phyloP scores from a whole-genome alignment of 176 grass and related monocot genomes.

The Dendrocalamus sinicus region DNA sequence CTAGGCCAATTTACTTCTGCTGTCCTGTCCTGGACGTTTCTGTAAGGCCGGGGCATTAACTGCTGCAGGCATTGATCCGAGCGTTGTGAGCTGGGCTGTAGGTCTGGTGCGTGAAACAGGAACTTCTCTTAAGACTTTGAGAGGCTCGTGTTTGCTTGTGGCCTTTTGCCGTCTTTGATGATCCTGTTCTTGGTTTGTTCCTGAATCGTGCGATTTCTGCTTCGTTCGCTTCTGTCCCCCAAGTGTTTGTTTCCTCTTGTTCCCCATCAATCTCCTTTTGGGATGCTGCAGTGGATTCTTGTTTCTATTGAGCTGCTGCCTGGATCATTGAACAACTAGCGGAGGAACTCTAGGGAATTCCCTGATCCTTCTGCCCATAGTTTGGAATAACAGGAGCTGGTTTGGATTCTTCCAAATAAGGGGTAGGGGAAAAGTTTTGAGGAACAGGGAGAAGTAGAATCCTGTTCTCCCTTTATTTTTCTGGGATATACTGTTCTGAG shows the following conservation, averaged over 20 bases:
- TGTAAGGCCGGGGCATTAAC: constrained; percentile 42
- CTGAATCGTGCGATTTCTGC: constrained; percentile 7
- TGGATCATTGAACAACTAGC: not conserved
- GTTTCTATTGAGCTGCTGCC: constrained; percentile 3
- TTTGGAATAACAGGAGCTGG: constrained; percentile 4
- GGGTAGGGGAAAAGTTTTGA: not conserved
- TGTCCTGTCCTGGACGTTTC: constrained; percentile 35
- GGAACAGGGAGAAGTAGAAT: constrained; percentile 32
- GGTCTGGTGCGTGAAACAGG: constrained; percentile 19
- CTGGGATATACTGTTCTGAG: constrained; percentile 12
- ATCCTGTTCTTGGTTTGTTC: not conserved
- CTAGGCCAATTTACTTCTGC: constrained; percentile 40
- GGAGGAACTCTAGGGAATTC: constrained; percentile 2
- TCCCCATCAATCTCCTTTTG: not conserved
- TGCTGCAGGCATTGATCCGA: constrained; percentile 47
- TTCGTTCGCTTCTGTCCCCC: not conserved
- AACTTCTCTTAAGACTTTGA: not conserved
- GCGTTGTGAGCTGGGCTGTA: not conserved
- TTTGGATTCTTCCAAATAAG: constrained; percentile 27
- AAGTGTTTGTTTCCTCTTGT: not conserved
- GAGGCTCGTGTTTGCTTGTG: not conserved
- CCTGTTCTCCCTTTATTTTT: constrained; percentile 21
- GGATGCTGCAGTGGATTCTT: constrained; percentile 11
- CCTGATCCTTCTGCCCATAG: constrained; percentile 1
- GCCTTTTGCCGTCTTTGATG: not conserved